Evolutionary conservation across 116 monocot genomes (phyloP).

Genomic region (Zostera marina): DNA sequence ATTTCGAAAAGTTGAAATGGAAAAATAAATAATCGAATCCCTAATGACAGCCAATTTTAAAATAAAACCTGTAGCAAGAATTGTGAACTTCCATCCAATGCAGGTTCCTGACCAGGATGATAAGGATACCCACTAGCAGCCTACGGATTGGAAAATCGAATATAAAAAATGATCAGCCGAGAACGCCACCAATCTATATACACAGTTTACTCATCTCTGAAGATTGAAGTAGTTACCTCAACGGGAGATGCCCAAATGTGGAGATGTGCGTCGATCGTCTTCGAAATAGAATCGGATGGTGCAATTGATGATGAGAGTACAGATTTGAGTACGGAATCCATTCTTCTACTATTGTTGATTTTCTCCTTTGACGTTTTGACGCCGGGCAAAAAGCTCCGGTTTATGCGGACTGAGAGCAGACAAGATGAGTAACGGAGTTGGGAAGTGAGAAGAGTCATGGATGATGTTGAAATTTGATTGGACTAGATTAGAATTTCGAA

Average conservation of each 20-base stretch:
- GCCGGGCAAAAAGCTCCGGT: neutral
- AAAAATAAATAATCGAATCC: no score
- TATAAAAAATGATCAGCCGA: neutral
- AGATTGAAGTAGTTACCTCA: constrained; percentile 16
- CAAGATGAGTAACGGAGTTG: neutral
- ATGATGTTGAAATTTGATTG: no score
- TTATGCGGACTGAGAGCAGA: neutral
- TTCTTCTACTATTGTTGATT: neutral
- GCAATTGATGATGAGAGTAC: neutral
- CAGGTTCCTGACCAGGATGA: no score
- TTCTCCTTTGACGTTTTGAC: neutral
- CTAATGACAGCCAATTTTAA: no score
- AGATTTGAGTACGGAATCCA: neutral
- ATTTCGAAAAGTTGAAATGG: no score
- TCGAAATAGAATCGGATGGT: neutral
- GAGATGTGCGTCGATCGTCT: constrained; percentile 44
- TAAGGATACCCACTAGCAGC: no score
- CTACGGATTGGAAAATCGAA: neutral
- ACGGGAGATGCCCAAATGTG: constrained; percentile 72
- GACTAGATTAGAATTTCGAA: no score
- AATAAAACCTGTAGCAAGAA: no score
- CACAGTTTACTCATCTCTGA: no score
- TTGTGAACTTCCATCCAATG: no score
- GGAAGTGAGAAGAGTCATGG: neutral
- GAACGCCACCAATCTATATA: neutral